Base-by-base conservation (phyloP, 768 basidiomycete genomes). In the Tulasnella sp. region DNA sequence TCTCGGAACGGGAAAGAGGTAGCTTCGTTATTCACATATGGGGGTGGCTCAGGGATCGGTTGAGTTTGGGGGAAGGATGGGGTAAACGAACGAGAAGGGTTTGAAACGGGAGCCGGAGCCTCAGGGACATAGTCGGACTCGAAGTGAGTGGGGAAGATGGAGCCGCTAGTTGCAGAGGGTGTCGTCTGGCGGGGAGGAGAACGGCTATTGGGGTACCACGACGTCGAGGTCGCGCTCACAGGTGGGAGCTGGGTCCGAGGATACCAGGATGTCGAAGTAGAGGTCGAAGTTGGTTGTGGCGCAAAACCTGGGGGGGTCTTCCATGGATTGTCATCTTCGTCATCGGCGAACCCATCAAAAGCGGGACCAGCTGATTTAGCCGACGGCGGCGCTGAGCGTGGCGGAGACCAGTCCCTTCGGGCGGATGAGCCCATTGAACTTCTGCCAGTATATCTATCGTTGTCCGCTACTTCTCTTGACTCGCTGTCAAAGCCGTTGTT, bases 51-150 rank as follows among this genome's bases (percentile, higher is more conserved):
- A 56, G 19, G n/a, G 14, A 19, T 74, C 27, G 78, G 72, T 52
- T 77, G 31, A 39, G 24, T 56, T 42, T n/a, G 27, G n/a, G 18
- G 21, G n/a, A 24, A 46, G 18, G 40, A 46, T 77, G 78, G 58
- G 21, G 78, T 76, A 21, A 31, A 48, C 0, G 31, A 39, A 10
- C 75, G 74, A 42, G 40, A 44, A 78, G 75, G 38, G n/a, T 9
- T 75, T 24, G 36, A 48, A 14, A 7, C n/a, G 12, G 38, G 42
- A 38, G 42, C 3, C 7, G 71, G 78, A 39, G 42, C 73, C 24
- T 36, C 31, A 14, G 71, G 62, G 31, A 46, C 79, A 56, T 74
- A 80, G 71, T 80, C 80, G 68, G 80, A 80, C 38, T 80, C 80
- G 39, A 80, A 80, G 36, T 80, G 71, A n/a, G 71, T 79, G 19